Conservation (phyloP, 768 basidiomycete genomes). For the Omphalotus guepiniiformis region DNA sequence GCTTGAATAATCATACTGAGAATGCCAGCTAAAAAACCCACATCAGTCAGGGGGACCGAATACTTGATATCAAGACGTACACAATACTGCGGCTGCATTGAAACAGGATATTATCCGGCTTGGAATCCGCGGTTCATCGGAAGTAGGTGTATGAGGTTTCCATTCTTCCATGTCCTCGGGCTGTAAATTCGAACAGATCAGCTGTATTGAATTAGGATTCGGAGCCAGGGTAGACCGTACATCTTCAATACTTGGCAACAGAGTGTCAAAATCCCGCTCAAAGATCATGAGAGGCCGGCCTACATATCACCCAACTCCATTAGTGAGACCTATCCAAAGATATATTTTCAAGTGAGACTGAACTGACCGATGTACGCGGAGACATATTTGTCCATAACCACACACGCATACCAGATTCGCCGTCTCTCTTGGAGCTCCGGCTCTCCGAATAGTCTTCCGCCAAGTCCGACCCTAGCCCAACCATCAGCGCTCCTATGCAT, state of each 20-base stretch:
- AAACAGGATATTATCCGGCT: constrained; percentile 68
- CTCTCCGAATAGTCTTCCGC: constrained; percentile 45
- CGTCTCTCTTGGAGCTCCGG: constrained; percentile 67
- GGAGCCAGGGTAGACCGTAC: constrained; percentile 27
- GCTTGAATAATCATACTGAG: constrained; percentile 64
- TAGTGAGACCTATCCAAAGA: constrained; percentile 5
- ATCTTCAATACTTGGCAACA: constrained; percentile 57
- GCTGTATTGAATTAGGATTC: too few relatives aligned
- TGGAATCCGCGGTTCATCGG: too few relatives aligned
- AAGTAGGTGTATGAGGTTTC: constrained; percentile 25
- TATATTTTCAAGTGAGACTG: background rate
- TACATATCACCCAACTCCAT: too few relatives aligned
- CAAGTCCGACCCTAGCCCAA: constrained; percentile 58
- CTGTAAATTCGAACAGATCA: too few relatives aligned
- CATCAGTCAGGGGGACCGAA: constrained; percentile 10
- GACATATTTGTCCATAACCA: constrained; percentile 76
- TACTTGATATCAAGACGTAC: constrained; percentile 35
- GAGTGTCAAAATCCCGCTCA: constrained; percentile 74
- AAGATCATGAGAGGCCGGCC: constrained; percentile 72
- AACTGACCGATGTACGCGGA: constrained; percentile 68
- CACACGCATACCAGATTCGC: constrained; percentile 76
- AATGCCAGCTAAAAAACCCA: constrained; percentile 49
- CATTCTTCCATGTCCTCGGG: constrained; percentile 61
- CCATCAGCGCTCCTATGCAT: constrained; percentile 79
- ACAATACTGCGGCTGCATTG: constrained; percentile 67